Evolutionary conservation across 208 protist species (phyloP).

Genomic region (Leptomonas seymouri): DNA sequence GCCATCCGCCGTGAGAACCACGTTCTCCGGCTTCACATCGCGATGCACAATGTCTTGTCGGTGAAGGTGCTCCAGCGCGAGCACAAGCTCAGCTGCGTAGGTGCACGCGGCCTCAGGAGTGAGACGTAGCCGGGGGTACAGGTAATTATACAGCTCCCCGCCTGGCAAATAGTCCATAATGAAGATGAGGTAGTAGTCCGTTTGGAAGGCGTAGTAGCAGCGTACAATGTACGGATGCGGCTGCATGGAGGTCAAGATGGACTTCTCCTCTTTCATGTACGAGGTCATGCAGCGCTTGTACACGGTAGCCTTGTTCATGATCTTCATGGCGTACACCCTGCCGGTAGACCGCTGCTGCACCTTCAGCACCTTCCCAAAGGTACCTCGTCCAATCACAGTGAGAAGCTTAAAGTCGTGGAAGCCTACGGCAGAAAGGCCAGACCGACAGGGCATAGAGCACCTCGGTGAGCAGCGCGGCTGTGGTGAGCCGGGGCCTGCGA

Average conservation of each 20-base stretch:
- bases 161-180: constrained; percentile 94
- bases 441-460: constrained; percentile 8
- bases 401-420: constrained; percentile 89
- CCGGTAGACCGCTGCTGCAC: constrained; percentile 61
- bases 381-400: constrained; percentile 90
- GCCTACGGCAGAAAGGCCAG: constrained; percentile 32
- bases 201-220: constrained; percentile 90
- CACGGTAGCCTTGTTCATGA: constrained; percentile 86
- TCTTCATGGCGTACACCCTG: constrained; percentile 92
- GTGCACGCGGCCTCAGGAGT: constrained; percentile 59
- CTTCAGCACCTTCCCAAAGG: constrained; percentile 96
- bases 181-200: constrained; percentile 87
- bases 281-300: constrained; percentile 82
- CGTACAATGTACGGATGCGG: constrained; percentile 90
- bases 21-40: constrained; percentile 92
- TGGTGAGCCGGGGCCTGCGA: constrained; percentile 5
- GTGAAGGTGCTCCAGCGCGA: constrained; percentile 92
- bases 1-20: constrained; percentile 82
- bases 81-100: constrained; percentile 91
- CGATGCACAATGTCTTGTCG: constrained; percentile 80
- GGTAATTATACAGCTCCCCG: constrained; percentile 94
- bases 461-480: not conserved
- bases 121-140: constrained; percentile 75
- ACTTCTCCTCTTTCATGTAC: constrained; percentile 87
- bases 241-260: constrained; percentile 74